Conservation (phyloP, 495 filamentous ascomycete genomes). For the Xylaria palmicola region DNA sequence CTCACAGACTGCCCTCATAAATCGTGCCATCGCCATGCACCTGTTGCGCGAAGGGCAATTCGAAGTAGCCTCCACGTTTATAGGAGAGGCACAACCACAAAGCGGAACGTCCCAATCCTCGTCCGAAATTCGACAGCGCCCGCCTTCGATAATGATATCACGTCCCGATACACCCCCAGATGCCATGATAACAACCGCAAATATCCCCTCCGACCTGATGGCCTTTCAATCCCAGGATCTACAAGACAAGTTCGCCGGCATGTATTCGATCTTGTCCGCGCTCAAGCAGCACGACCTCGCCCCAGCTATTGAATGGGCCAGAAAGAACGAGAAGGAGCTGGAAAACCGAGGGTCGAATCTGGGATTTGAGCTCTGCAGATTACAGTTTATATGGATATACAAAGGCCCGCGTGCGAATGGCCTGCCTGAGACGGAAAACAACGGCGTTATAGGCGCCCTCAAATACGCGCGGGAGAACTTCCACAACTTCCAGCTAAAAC, state of each 20-base stretch:
- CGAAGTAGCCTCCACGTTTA: constrained; percentile 76
- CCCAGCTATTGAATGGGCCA: constrained; percentile 86
- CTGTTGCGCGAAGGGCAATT: constrained; percentile 93
- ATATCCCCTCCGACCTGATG: constrained; percentile 42
- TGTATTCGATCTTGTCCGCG: constrained; percentile 85
- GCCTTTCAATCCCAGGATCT: constrained; percentile 64
- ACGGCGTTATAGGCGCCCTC: constrained; percentile 55
- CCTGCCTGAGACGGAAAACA: constrained; percentile 41
- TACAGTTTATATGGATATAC: constrained; percentile 87
- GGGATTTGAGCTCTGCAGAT: constrained; percentile 86
- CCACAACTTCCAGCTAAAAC: constrained; percentile 54
- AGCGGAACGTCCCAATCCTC: constrained; percentile 2
- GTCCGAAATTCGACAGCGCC: neutral
- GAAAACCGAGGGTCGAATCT: constrained; percentile 86
- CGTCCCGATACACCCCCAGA: constrained; percentile 21
- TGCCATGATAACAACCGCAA: constrained; percentile 25
- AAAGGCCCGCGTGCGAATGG: constrained; percentile 45
- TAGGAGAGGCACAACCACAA: constrained; percentile 55
- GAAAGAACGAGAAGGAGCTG: constrained; percentile 63
- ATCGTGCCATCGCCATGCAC: constrained; percentile 95
- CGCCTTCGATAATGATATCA: constrained; percentile 13
- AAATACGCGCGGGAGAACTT: constrained; percentile 71
- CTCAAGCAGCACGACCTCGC: constrained; percentile 69
- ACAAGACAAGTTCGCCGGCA: constrained; percentile 76
- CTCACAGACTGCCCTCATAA: constrained; percentile 71